Conservation (phyloP, 148 eudicot genomes). For the Oxyria digyna region DNA sequence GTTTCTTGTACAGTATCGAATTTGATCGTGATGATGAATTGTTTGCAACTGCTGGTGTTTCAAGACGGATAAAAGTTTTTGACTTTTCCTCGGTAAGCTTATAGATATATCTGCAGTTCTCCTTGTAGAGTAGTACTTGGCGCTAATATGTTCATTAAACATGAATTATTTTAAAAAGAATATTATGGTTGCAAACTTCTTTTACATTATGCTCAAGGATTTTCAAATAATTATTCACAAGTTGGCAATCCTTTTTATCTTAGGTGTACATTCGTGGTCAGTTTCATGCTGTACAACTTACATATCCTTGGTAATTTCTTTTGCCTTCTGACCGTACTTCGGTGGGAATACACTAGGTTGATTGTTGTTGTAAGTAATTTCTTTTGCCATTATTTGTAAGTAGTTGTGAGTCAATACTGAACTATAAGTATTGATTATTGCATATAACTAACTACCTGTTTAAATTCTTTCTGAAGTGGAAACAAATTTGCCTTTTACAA, state of each 20-base stretch:
- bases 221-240: no score
- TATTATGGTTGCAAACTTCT: no score
- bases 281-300: background rate
- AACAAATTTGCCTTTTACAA: background rate
- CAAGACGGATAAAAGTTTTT: slow-evolving; percentile 49
- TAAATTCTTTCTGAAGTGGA: background rate
- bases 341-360: no score
- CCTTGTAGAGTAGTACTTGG: background rate
- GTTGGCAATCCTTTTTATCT: no score
- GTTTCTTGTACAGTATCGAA: slow-evolving; percentile 42
- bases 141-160: no score
- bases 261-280: background rate
- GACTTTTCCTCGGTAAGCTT: slow-evolving; percentile 54
- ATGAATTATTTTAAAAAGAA: no score
- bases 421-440: background rate
- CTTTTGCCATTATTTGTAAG: background rate
- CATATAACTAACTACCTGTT: background rate
- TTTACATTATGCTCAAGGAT: no score
- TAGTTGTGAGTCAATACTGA: background rate
- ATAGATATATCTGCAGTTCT: background rate
- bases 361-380: background rate
- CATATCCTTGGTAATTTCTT: no score
- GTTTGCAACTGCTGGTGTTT: slow-evolving; percentile 68
- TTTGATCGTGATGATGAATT: slow-evolving; percentile 62
- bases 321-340: no score